A percentile compares a stretch with the other conserved stretches of the same genome.
These are phyloP conservation scores for Rhizoclosmatium globosum DNA, from an alignment of 192 early-diverging fungal genomes.

Conservation along the genomic window DNA sequence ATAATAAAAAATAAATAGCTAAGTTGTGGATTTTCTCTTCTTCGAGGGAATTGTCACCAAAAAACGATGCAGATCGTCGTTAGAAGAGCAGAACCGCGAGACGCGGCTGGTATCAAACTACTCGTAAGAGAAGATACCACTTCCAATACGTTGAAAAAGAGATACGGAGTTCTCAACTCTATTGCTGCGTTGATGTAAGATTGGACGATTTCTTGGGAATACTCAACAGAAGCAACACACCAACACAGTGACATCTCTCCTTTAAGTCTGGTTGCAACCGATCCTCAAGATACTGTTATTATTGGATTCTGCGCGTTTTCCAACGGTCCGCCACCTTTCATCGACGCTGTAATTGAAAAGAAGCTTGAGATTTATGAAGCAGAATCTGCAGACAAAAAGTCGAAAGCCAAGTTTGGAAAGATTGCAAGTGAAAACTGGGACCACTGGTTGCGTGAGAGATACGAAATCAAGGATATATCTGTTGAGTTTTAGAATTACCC, in stretches of 20 bases:
- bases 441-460: conserved; percentile 44
- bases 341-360: conserved; percentile 27
- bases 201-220: not conserved
- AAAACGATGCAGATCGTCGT: conserved; percentile 31
- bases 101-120: conserved; percentile 43
- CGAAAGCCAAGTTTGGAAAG: conserved; percentile 15
- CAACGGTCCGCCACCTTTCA: conserved; percentile 47
- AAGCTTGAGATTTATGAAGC: not conserved
- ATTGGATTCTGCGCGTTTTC: conserved; percentile 48
- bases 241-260: conserved; percentile 43
- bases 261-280: conserved; percentile 46
- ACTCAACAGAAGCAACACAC: not conserved
- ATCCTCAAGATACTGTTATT: conserved; percentile 34
- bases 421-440: conserved; percentile 47
- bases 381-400: not conserved
- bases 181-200: conserved; percentile 49
- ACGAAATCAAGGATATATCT: conserved; percentile 50
- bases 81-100: conserved; percentile 47
- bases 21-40: not conserved
- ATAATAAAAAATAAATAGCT: too few relatives aligned
- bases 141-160: conserved; percentile 36
- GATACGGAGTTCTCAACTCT: conserved; percentile 50
- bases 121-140: conserved; percentile 40
- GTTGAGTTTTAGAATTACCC: conserved; percentile 21
- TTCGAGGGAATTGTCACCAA: not conserved